Base-by-base conservation (phyloP, 306 rosid species). In the Cucurbita pepo region DNA sequence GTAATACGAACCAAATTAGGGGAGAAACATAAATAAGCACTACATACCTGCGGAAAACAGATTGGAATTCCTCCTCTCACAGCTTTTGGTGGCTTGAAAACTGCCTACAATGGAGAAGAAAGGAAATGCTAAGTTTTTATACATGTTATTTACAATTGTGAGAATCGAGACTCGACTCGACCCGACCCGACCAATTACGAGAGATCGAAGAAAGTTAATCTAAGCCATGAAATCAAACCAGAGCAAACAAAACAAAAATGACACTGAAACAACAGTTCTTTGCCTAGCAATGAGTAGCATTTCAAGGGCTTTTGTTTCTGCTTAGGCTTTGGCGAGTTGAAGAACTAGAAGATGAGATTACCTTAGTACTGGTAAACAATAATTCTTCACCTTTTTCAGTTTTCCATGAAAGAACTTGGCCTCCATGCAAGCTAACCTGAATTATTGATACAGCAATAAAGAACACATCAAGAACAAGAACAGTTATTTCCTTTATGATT, bases 61-160 rank as follows among this genome's bases (percentile, higher is more conserved):
- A 91, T 87, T 77, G 92, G 92, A 73, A 94, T 91, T 79, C 99
- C 99, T 79, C 97, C 99, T 78, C 97, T 72, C 4, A 90, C 92
- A 53, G 97, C 88, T 45, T 71, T 84, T 4, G 99, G 96, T 53
- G 95, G 96, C 81, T 70, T 83, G 66, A 86, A 88, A 59, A 86
- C 76, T 21, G 99, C 96, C 99, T 94, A 41, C 45, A 72, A 51
- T 37, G 25, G 36, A 38, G 72, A 64, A 43, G 37, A 69, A 69
- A 48, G 43, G 4, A 51, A 48, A 63, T 63, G 22, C 1, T 69
- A 9, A 47, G 43, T 11, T 7, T 52, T 50, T 14, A 43, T 44
- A 8, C 36, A 41, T 41, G 52, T 38, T 60, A 36, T 43, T 21
- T 11, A 3, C 40, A 47, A 67, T 47, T 43, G 53, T 41, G 55